A percentile compares a stretch with the other conserved stretches of the same genome.
Conservation (phyloP, 2,329 filamentous ascomycete genomes). For the Aureobasidium vineae region DNA sequence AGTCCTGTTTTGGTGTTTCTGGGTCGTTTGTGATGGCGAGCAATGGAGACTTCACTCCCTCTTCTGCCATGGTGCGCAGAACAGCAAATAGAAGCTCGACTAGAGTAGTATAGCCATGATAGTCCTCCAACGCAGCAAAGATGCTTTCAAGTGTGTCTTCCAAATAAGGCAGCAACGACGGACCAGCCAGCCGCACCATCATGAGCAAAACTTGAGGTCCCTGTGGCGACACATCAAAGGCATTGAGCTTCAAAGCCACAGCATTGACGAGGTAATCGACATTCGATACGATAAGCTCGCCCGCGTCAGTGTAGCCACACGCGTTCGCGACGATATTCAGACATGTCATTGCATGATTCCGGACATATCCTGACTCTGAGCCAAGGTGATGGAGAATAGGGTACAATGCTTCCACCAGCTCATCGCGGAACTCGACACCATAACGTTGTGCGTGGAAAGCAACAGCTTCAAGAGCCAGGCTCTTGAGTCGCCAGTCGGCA, state of each 20-base stretch:
- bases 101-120: constrained; percentile 84
- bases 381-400: constrained; percentile 87
- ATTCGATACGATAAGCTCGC: constrained; percentile 80
- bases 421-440: constrained; percentile 68
- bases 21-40: constrained; percentile 45
- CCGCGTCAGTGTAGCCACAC: constrained; percentile 72
- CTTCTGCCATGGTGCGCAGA: constrained; percentile 76
- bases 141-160: constrained; percentile 90
- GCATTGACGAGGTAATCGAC: constrained; percentile 97
- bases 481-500: constrained; percentile 69
- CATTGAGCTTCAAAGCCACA: constrained; percentile 82
- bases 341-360: constrained; percentile 77
- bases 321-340: constrained; percentile 74
- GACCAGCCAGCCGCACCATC: constrained; percentile 88
- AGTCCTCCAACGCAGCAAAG: constrained; percentile 90
- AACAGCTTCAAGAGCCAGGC: constrained; percentile 76
- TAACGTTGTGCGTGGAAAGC: constrained; percentile 71
- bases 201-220: constrained; percentile 87
- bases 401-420: constrained; percentile 88
- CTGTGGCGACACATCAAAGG: constrained; percentile 87
- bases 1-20: background rate
- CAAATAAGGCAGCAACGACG: constrained; percentile 77
- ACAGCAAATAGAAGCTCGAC: constrained; percentile 84
- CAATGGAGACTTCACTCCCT: constrained; percentile 63
- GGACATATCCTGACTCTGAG: constrained; percentile 64